phyloP scores from a whole-genome alignment of 306 rosid genomes.

The Alnus glutinosa region DNA sequence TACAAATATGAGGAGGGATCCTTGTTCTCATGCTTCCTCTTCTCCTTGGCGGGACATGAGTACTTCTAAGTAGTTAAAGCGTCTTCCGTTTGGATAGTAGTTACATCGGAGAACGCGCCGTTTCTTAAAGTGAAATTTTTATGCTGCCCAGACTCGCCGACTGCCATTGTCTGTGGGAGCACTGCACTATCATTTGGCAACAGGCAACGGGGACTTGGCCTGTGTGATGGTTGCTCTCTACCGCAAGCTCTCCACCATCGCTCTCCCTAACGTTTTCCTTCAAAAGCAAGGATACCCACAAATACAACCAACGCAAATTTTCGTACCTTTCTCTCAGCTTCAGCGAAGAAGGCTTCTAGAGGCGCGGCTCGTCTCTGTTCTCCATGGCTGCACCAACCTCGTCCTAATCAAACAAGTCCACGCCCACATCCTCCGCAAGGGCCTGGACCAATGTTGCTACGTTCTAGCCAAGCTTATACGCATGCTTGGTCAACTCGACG shows the following conservation, averaged over 20 bases:
- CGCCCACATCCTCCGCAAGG: constrained; percentile 47
- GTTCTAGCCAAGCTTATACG: constrained; percentile 73
- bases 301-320: constrained; percentile 5
- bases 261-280: constrained; percentile 13
- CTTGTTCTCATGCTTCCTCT: too few relatives aligned
- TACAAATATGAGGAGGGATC: too few relatives aligned
- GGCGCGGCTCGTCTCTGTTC: constrained; percentile 34
- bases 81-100: too few relatives aligned
- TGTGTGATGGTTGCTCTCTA: constrained; percentile 28
- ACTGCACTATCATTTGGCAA: too few relatives aligned
- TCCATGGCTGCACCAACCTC: constrained; percentile 43
- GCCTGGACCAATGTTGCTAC: constrained; percentile 60
- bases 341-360: constrained; percentile 45
- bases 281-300: neutral
- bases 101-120: too few relatives aligned
- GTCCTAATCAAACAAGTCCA: constrained; percentile 58
- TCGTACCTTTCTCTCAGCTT: constrained; percentile 21
- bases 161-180: too few relatives aligned
- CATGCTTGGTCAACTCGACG: constrained; percentile 40
- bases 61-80: too few relatives aligned
- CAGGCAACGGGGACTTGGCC: neutral
- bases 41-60: too few relatives aligned
- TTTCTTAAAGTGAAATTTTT: too few relatives aligned
- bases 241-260: constrained; percentile 32
- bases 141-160: too few relatives aligned